A percentile compares a stretch with the other conserved stretches of the same genome.
These are phyloP conservation scores for Moniliella sp. DNA, from an alignment of 1,284 basidiomycete species.

Conservation along the genomic window DNA sequence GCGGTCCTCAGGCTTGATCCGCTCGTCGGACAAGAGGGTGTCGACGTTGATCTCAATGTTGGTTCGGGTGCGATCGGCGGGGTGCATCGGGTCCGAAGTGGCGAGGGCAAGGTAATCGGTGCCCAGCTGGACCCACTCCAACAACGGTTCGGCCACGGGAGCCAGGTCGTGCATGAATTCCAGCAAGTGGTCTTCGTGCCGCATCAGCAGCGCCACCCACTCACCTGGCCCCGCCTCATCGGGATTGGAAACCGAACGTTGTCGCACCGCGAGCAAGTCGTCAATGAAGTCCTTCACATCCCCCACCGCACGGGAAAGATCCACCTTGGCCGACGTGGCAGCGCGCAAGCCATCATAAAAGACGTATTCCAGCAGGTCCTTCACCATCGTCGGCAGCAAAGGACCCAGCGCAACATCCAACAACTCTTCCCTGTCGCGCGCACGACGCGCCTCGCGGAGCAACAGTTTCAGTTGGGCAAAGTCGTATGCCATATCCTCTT, in stretches of 20 bases:
- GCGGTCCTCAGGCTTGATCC: conserved; percentile 15
- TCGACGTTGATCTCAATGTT: conserved; percentile 30
- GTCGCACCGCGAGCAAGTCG: conserved; percentile 20
- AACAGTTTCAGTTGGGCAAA: conserved; percentile 26
- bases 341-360: conserved; percentile 19
- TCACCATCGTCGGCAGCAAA: conserved; percentile 21
- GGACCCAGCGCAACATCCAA: conserved; percentile 19
- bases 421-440: conserved; percentile 23
- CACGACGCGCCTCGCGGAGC: conserved; percentile 20
- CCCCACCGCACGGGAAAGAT: conserved; percentile 19
- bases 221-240: conserved; percentile 5
- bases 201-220: conserved; percentile 24
- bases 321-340: conserved; percentile 10
- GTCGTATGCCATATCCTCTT: conserved; percentile 17
- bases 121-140: conserved; percentile 21
- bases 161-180: conserved; percentile 25
- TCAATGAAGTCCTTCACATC: conserved; percentile 28
- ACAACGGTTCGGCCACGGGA: conserved; percentile 17
- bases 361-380: conserved; percentile 21
- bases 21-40: conserved; percentile 6
- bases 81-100: conserved; percentile 24
- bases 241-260: conserved; percentile 10
- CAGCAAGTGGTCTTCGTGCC: conserved; percentile 28
- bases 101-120: conserved; percentile 26
- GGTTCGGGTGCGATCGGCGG: conserved; percentile 17